Base-by-base conservation (phyloP, 495 filamentous ascomycete genomes). In the Acidomyces sp. region DNA sequence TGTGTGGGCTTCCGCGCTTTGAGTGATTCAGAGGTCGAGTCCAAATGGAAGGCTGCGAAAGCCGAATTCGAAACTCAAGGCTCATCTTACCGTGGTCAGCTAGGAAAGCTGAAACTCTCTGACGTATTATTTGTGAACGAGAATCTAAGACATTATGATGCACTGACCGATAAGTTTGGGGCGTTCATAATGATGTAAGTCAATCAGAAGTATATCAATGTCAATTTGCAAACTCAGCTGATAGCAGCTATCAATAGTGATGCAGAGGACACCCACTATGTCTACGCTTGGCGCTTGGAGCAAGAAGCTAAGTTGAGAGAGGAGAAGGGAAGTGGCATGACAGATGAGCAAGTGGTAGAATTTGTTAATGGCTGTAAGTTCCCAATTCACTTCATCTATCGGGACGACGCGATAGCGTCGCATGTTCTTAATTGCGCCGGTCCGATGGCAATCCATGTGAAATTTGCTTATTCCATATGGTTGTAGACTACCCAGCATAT, bases 261-360 rank as follows among this genome's bases (percentile, higher is more conserved):
- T 55, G 82, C 88, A 9, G 69, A 81, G 54, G 63, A 92, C 42
- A 68, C 67, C 12, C 65, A 67, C 40, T 92, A 68, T 52, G 88
- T 94, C 27, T 96, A 94, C 55, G 75, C 73, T 44, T 95, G 88
- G 88, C 76, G 88, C 13, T 60, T 75, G 40, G 66, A 96, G 56
- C 85, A 92, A 56, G 88, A 96, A 59, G 67, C 64, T 18, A 67
- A 65, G 37, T 63, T 95, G 49, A 67, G 81, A 13, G 62, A 59
- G 10, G 55, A 66, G 31, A 82, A 69, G 53, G 78, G 80, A 18
- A 65, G 59, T 12, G 86, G 83, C 23, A 94, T 94, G 88, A 82
- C 73, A 2, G 71, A 79, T 48, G 69, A 75, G 37, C 70, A 80
- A 50, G 72, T 82, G 26, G 64, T 69, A 31, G 57, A 70, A 21